Evolutionary conservation across 371 early-diverging fungal species (phyloP).

Genomic region (Apophysomyces variabilis): DNA sequence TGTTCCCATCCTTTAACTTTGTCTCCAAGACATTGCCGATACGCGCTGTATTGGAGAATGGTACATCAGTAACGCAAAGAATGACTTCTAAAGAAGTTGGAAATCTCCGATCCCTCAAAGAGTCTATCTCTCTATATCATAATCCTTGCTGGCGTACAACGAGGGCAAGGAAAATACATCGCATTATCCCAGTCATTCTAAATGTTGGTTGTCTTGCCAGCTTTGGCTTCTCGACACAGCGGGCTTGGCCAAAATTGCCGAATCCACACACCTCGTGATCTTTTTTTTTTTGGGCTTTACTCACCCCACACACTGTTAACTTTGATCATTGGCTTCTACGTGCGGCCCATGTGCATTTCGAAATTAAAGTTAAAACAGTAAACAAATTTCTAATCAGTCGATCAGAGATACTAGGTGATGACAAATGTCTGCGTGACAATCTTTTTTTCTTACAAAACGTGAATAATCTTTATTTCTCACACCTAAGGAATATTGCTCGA

Average conservation of each 20-base stretch:
- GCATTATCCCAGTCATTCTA: too few relatives aligned
- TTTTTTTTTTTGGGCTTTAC: neutral
- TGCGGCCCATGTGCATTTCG: constrained; percentile 41
- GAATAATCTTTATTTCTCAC: neutral
- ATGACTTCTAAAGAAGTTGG: too few relatives aligned
- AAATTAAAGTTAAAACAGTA: neutral
- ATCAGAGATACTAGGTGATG: neutral
- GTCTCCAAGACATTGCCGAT: constrained; percentile 15
- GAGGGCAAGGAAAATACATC: too few relatives aligned
- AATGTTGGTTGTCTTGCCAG: too few relatives aligned
- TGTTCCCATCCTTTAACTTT: too few relatives aligned
- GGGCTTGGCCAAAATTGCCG: constrained; percentile 13
- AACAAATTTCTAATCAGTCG: constrained; percentile 1
- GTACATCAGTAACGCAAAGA: too few relatives aligned
- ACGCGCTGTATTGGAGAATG: constrained; percentile 11
- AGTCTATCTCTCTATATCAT: neutral
- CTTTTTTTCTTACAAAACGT: constrained; percentile 37
- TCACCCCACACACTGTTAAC: constrained; percentile 44
- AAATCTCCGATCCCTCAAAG: too few relatives aligned
- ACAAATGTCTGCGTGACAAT: constrained; percentile 23
- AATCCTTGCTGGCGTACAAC: constrained; percentile 1
- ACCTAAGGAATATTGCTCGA: neutral
- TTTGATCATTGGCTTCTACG: constrained; percentile 46
- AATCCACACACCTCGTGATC: neutral
- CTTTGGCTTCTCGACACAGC: neutral